These are phyloP conservation scores for Pseudohalonectria lignicola DNA, from an alignment of 2,329 filamentous ascomycete genomes.

Conservation along the genomic window DNA sequence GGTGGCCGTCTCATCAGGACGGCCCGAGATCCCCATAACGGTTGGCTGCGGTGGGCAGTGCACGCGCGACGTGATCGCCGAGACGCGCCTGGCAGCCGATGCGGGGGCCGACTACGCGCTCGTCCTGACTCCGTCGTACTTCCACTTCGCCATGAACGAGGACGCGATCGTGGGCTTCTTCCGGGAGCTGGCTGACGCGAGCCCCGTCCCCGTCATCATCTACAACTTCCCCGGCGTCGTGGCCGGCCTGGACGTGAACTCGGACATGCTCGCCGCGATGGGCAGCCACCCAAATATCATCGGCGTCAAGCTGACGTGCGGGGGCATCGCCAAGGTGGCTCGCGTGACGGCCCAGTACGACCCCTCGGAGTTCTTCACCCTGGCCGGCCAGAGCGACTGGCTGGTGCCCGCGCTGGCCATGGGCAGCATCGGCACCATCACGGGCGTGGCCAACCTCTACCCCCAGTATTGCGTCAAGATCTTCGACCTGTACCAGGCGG, in stretches of 20 bases:
- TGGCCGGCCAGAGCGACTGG: conserved; percentile 62
- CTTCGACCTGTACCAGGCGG: conserved; percentile 34
- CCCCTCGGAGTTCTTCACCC: conserved; percentile 49
- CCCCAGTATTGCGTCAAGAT: conserved; percentile 38
- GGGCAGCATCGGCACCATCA: conserved; percentile 46
- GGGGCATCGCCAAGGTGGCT: conserved; percentile 58
- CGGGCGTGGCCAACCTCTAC: conserved; percentile 49
- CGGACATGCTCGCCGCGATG: conserved; percentile 49
- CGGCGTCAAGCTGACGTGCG: conserved; percentile 62
- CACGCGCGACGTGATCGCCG: conserved; percentile 53
- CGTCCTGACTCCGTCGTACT: conserved; percentile 61
- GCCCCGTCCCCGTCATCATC: conserved; percentile 52
- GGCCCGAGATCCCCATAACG: conserved; percentile 48
- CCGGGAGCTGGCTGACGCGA: conserved; percentile 46
- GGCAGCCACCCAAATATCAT: conserved; percentile 51
- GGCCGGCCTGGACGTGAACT: conserved; percentile 57
- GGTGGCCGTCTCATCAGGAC: conserved; percentile 44
- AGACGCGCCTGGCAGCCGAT: conserved; percentile 49
- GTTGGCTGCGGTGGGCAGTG: conserved; percentile 57
- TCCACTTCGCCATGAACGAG: conserved; percentile 50
- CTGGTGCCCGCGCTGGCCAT: conserved; percentile 46
- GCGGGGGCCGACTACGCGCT: conserved; percentile 58
- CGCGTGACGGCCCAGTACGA: conserved; percentile 37
- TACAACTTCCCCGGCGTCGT: conserved; percentile 65
- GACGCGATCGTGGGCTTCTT: conserved; percentile 54